phyloP scores from a whole-genome alignment of 2,329 filamentous ascomycete species.

The Colletotrichum spinosum region DNA sequence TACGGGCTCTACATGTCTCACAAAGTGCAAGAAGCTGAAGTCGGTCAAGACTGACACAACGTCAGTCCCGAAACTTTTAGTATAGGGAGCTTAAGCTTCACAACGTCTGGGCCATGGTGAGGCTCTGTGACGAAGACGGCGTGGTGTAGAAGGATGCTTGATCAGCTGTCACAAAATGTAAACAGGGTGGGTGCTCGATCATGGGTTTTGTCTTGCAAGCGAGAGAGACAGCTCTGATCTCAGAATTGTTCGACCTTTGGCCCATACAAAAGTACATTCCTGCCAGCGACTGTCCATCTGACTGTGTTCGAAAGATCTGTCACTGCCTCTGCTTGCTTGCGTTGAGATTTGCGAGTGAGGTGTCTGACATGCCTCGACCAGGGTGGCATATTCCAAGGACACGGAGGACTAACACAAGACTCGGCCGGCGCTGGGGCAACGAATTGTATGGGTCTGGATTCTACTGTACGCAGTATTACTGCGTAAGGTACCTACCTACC shows the following conservation, averaged over 20 bases:
- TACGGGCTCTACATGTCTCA: too few relatives aligned
- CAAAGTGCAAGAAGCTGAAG: too few relatives aligned
- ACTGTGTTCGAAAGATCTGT: too few relatives aligned
- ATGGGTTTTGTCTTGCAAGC: slow-evolving; percentile 17
- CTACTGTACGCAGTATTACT: not conserved
- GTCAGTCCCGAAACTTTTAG: not conserved
- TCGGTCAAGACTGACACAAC: not conserved
- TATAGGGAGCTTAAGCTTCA: not conserved
- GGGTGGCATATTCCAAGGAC: slow-evolving; percentile 14
- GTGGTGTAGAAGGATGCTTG: not conserved
- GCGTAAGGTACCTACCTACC: not conserved
- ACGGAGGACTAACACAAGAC: not conserved
- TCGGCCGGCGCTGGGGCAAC: slow-evolving; percentile 34
- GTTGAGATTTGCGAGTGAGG: slow-evolving; percentile 11
- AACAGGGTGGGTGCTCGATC: not conserved
- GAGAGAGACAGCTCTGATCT: slow-evolving; percentile 17
- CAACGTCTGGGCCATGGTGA: slow-evolving; percentile 10
- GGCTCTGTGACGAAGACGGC: not conserved
- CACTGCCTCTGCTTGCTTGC: slow-evolving; percentile 1
- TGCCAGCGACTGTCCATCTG: too few relatives aligned
- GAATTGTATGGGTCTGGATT: slow-evolving; percentile 20
- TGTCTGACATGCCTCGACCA: slow-evolving; percentile 30
- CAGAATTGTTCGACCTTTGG: slow-evolving; percentile 13
- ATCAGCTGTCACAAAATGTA: too few relatives aligned
- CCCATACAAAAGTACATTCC: too few relatives aligned